Base-by-base conservation (phyloP, 106 monocot species). In the Xerophyta viscosa region DNA sequence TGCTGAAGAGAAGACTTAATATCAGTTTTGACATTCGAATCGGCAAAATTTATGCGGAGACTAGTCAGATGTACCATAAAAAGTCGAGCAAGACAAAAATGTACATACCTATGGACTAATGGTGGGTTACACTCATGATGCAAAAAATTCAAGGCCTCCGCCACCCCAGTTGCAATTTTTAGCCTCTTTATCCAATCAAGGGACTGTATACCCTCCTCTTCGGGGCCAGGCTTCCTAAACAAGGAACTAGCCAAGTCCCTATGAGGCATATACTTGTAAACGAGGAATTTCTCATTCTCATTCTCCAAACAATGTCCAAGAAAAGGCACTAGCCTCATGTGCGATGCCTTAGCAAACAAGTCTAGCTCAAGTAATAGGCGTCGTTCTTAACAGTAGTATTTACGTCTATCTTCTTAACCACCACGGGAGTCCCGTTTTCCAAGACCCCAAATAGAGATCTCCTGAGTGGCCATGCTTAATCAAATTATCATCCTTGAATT, bases 181-280 rank as follows among this genome's bases (percentile, higher is more conserved):
- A 94, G 59, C 50, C 87, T 88, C 26, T 77, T 84, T 31, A 94
- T 84, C 84, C 87, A 93, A 69, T 88, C 87, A 67, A 94, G 54
- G 14, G 83, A 81, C 55, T 78, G 74, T 72, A 88, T 31, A 0
- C 88, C 66, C 29, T 84, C 88, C 30, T 78, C 88, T 41, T 75
- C 88, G 33, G 58, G 20, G 21, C 24, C 62, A 0, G 69, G 17
- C 54, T 89, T 85, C 43, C 68, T 57, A 27, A 77, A 80, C 71
- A 87, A 51, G 5, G 80, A 61, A 27, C 17, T 71, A 7, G 73
- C 69, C 29, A 98, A 49, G 48, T 98, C 96, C 14, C 85, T 62
- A 42, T 89, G 63, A 1, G 61, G 75, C 66, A 96, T 80, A 49
- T 68, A 71, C 30, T 63, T 96, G 41, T 96, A 96, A 9, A 96